phyloP scores from a whole-genome alignment of 2,329 filamentous ascomycete species.

The Sporothrix pallida region DNA sequence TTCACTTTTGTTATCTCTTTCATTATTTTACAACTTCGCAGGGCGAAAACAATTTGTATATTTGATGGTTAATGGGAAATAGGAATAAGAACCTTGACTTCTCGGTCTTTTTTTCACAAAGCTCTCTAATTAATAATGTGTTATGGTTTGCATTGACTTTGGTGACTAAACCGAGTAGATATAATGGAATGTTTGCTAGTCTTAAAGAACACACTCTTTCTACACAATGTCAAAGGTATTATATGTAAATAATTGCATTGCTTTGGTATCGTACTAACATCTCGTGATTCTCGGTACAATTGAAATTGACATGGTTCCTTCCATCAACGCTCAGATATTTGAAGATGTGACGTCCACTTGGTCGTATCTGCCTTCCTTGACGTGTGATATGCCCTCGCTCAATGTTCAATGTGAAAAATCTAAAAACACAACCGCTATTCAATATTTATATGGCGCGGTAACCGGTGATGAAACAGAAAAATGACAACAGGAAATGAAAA shows the following conservation, averaged over 20 bases:
- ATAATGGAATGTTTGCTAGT: too few relatives aligned
- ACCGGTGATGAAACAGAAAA: not conserved
- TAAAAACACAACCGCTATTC: conserved; percentile 19
- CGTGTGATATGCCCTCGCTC: not conserved
- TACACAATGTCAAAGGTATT: too few relatives aligned
- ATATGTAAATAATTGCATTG: too few relatives aligned
- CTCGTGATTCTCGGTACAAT: too few relatives aligned
- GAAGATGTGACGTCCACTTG: not conserved
- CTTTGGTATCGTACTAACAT: too few relatives aligned
- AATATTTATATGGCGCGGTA: conserved; percentile 1
- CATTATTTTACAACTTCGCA: conserved; percentile 10
- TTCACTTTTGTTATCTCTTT: not conserved
- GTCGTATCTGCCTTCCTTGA: not conserved
- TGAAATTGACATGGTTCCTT: too few relatives aligned
- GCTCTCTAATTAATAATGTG: not conserved
- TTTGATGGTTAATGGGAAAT: not conserved
- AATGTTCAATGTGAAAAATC: not conserved
- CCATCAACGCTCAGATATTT: too few relatives aligned
- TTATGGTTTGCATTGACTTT: too few relatives aligned
- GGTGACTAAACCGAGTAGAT: too few relatives aligned
- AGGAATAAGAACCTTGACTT: not conserved
- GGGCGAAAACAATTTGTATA: conserved; percentile 13
- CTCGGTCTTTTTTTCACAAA: not conserved
- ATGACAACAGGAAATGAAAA: not conserved
- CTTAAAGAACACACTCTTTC: too few relatives aligned